Evolutionary conservation across 768 basidiomycete genomes (phyloP), one percentile per base, ranked within the genome.

Genomic region (Ramaria sp.): DNA sequence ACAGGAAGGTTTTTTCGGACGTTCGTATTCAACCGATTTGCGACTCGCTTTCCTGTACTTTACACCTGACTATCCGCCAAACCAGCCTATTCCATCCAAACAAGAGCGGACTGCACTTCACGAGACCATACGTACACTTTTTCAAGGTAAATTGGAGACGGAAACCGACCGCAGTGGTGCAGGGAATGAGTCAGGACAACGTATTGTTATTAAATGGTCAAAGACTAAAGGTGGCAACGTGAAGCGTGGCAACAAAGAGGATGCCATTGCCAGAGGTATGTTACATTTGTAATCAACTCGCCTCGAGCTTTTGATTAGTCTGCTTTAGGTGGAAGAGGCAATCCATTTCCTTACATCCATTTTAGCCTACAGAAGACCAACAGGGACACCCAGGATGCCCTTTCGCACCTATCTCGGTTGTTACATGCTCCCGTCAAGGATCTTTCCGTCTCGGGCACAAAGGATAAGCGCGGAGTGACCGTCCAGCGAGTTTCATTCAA

Each of bases 351-450:
- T 0, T 99, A 88, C 64, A 91, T 98, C 59, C 93, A 97, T 64
- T 96, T 98, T 67, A 96, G 90, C 1, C 71, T 99, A 32, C 93
- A 95, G 65, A 99, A 99, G 70, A 89, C 93, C 20, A 99, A 99
- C 65, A 83, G 96, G 42, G 96, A 99, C 64, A 96, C 92, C 3
- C 93, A 96, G 64, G 96, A 98, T 63, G 91, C 90, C 1, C 78
- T 99, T 20, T 75, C 79, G 1, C 75, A 94, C 61, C 70, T 99
- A 30, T 74, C 88, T 16, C 82, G 92, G 13, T 74, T 77, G 28
- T 72, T 97, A n/a, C 83, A 85, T 57, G 81, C 83, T 56, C 79
- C 73, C 22, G 66, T 81, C 48, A 92, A 87, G 67, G 90, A 95
- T 63, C 73, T 99, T 7, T 81, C 83, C 22, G 86, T 93, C 24